These are phyloP conservation scores for Ceratobasidium papillatum DNA, from an alignment of 1,284 basidiomycete genomes.

Conservation along the genomic window DNA sequence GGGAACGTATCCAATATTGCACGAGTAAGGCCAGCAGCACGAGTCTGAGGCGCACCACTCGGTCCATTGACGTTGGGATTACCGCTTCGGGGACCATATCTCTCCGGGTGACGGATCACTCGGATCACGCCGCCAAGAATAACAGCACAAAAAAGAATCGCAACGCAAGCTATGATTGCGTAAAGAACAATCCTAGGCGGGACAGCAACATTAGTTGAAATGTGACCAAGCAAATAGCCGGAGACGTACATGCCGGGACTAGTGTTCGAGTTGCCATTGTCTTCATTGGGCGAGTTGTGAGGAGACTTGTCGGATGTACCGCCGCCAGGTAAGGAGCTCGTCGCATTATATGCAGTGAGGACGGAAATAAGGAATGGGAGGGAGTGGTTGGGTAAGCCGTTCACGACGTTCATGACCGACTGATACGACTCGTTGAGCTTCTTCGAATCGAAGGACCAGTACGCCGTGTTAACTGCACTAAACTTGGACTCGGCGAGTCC, in stretches of 20 bases:
- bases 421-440: constrained; percentile 63
- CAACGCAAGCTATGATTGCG: constrained; percentile 84
- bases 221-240: constrained; percentile 39
- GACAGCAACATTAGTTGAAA: constrained; percentile 3
- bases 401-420: constrained; percentile 61
- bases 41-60: constrained; percentile 64
- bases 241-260: constrained; percentile 74
- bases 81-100: constrained; percentile 78
- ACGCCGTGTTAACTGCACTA: constrained; percentile 60
- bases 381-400: constrained; percentile 51
- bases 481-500: constrained; percentile 71
- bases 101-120: constrained; percentile 86
- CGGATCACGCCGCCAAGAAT: constrained; percentile 84
- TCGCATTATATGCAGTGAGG: constrained; percentile 72
- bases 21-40: constrained; percentile 80
- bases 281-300: constrained; percentile 44
- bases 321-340: constrained; percentile 48
- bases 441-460: constrained; percentile 65
- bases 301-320: constrained; percentile 44
- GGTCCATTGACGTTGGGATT: constrained; percentile 57
- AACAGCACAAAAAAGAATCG: constrained; percentile 79
- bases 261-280: constrained; percentile 58
- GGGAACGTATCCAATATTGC: constrained; percentile 96
- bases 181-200: constrained; percentile 81
- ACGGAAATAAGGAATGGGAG: constrained; percentile 71